phyloP scores from a whole-genome alignment of 2,329 filamentous ascomycete genomes.

The Seiridium unicorne region DNA sequence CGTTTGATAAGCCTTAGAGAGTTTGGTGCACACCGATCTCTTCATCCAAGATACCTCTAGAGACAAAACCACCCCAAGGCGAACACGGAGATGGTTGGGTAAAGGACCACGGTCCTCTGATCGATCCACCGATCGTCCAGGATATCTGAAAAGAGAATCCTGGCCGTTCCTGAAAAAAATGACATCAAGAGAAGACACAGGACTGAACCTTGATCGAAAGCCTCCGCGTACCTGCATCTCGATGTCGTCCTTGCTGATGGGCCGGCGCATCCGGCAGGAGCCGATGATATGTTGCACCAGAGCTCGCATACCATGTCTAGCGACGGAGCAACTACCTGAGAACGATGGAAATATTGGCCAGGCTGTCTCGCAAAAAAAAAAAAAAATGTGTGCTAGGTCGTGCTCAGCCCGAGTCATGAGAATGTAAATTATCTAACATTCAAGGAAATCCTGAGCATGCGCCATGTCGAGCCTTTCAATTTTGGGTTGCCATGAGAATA shows the following conservation, averaged over 20 bases:
- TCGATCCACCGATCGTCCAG: neutral
- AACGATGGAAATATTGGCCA: neutral
- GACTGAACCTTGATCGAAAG: neutral
- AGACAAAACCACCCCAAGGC: too few species aligned
- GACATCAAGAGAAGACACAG: neutral
- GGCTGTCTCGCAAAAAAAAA: neutral
- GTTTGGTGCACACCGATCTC: too few species aligned
- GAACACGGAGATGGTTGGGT: too few species aligned
- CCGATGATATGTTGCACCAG: too few species aligned
- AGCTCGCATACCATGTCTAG: too few species aligned
- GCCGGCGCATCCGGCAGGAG: too few species aligned
- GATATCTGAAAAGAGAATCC: neutral
- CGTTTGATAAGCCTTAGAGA: too few species aligned
- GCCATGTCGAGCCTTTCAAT: neutral
- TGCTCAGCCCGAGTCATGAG: neutral
- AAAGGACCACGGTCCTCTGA: neutral
- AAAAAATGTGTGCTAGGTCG: neutral
- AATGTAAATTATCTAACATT: constrained; percentile 2
- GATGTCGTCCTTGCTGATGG: neutral
- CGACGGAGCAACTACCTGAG: neutral
- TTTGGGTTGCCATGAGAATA: constrained; percentile 6
- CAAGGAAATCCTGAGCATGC: neutral
- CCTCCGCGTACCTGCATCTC: neutral
- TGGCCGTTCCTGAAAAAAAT: neutral
- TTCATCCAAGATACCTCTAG: too few species aligned